Percentiles rank a stretch among this genome's conserved stretches.
Conservation (phyloP, 768 basidiomycete species). For the Rhizopogon sp. region DNA sequence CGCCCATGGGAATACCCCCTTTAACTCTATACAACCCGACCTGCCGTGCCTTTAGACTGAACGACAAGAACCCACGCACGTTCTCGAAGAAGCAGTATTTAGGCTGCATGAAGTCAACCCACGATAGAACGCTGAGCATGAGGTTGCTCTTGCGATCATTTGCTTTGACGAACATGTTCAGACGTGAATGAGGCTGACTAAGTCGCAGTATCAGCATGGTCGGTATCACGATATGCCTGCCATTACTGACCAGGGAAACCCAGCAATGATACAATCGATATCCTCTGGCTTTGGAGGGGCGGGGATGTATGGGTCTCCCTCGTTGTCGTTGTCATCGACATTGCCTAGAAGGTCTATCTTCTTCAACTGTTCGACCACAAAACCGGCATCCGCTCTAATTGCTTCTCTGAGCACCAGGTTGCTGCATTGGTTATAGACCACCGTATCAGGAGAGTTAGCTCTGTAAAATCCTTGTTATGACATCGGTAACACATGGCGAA, state of each 20-base stretch:
- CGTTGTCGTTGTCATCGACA: conserved; percentile 11
- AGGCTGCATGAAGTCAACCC: conserved; percentile 37
- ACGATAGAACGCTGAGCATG: conserved; percentile 52
- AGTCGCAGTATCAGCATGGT: neutral
- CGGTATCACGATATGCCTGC: neutral
- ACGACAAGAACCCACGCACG: conserved; percentile 40
- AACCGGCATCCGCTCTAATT: conserved; percentile 43
- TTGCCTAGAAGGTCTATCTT: conserved; percentile 11
- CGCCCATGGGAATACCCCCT: conserved; percentile 71
- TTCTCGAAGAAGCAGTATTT: conserved; percentile 45
- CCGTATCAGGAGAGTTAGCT: conserved; percentile 43
- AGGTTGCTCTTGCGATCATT: conserved; percentile 66
- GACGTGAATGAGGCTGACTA: conserved; percentile 68
- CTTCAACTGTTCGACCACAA: conserved; percentile 32
- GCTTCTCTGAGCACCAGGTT: conserved; percentile 58
- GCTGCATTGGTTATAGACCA: conserved; percentile 67
- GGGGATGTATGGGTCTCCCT: conserved; percentile 18
- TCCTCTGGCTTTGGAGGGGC: conserved; percentile 44
- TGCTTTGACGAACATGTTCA: conserved; percentile 69
- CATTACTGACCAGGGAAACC: conserved; percentile 66
- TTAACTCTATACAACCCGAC: conserved; percentile 38
- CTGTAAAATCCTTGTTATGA: conserved; percentile 7
- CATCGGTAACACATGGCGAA: neutral
- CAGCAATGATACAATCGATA: conserved; percentile 59
- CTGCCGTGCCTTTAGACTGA: conserved; percentile 34